Percentiles rank a stretch among this genome's conserved stretches.
Evolutionary conservation across 2,329 filamentous ascomycete species (phyloP).

Genomic region (Apiospora arundinis): DNA sequence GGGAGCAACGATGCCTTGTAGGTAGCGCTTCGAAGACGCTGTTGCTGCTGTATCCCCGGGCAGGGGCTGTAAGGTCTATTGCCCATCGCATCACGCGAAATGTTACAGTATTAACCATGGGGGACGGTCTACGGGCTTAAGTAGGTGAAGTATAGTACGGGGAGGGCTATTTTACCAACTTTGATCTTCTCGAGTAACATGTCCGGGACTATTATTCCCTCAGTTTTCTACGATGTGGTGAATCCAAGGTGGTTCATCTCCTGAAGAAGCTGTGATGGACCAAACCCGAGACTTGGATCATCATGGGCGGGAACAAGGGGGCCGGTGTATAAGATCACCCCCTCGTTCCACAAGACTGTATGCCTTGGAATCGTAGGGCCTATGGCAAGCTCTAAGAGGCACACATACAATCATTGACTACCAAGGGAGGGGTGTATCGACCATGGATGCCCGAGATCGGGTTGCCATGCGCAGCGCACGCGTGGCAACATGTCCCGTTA

Average conservation of each 20-base stretch:
- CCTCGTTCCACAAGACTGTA: slow-evolving; percentile 36
- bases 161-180: not conserved
- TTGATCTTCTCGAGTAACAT: too few relatives aligned
- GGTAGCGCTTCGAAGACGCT: not conserved
- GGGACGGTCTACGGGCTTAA: slow-evolving; percentile 36
- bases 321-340: slow-evolving; percentile 40
- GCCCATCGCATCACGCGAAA: slow-evolving; percentile 35
- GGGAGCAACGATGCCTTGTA: slow-evolving; percentile 25
- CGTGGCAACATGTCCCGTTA: slow-evolving; percentile 47
- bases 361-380: slow-evolving; percentile 30
- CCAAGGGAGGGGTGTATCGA: not conserved
- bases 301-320: slow-evolving; percentile 40
- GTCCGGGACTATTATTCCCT: too few relatives aligned
- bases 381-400: slow-evolving; percentile 35
- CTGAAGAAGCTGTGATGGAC: not conserved
- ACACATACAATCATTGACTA: slow-evolving; percentile 14
- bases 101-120: slow-evolving; percentile 39
- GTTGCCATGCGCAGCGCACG: slow-evolving; percentile 46
- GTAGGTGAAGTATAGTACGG: slow-evolving; percentile 22
- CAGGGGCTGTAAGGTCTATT: slow-evolving; percentile 18
- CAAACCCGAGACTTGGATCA: slow-evolving; percentile 41
- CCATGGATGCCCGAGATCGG: not conserved
- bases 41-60: not conserved
- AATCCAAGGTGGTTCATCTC: not conserved
- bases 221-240: not conserved